Evolutionary conservation across 805 yeast genomes (phyloP), one percentile per base, ranked within the genome.

Genomic region (Candida rishiriensis): DNA sequence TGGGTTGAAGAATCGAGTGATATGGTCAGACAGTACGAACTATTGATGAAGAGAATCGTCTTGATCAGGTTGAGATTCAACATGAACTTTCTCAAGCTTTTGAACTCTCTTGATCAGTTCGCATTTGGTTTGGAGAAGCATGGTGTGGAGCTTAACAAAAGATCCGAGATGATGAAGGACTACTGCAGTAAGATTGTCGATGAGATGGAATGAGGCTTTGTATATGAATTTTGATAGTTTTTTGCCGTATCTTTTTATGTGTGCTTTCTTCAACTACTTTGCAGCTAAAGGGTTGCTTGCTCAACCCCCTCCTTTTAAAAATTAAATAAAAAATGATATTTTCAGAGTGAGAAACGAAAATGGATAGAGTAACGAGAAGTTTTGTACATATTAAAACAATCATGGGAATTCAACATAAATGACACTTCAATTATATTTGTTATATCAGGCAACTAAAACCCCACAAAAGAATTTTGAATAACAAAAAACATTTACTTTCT

Each of bases 401-500:
- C 40, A 50, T 40, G 46, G n/a, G 43, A 42, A 40, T 39, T 38
- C 18, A 29, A 41, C 35, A 35, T 40, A 29, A 15, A 37, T 28
- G 15, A 21, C 12, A 29, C 32, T 28, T 39, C 28, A 42, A 42
- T 38, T 38, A 38, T 28, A n/a, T 21, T 7, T 21, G 26, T 7
- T 21, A 21, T 21, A 21, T 21, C 26, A 21, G 7, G 26, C 26
- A 21, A 5, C 7, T 21, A 7, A 32, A 39, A 38, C 28, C 34
- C 18, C 17, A 16, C 40, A 46, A 28, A 34, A 42, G 32, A 28
- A 49, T 43, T 44, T 29, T 28, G 30, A 34, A 17, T 34, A 40
- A 39, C 39, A 32, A 29, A 36, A 30, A 37, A 31, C 29, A 43
- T 26, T 85, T 95, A 85, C 81, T 85, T 87, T 75, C 88, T 85